Evolutionary conservation across 2,329 filamentous ascomycete genomes (phyloP).

Genomic region (Leptographium wingfieldii): DNA sequence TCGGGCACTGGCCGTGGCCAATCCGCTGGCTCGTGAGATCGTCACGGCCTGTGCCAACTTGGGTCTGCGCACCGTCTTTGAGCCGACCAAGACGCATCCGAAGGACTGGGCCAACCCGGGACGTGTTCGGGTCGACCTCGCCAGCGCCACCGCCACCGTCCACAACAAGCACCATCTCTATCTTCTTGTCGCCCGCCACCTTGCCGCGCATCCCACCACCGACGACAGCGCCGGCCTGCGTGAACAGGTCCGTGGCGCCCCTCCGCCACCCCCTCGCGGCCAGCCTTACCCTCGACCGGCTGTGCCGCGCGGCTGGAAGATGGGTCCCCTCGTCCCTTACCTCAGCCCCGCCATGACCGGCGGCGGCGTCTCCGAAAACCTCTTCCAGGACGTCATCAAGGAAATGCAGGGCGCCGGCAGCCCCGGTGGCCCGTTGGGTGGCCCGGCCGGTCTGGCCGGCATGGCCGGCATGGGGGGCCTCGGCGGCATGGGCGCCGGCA

Average conservation of each 20-base stretch:
- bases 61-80: slow-evolving; percentile 62
- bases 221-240: slow-evolving; percentile 54
- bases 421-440: slow-evolving; percentile 9
- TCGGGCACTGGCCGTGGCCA: slow-evolving; percentile 57
- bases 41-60: slow-evolving; percentile 70
- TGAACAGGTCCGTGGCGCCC: slow-evolving; percentile 61
- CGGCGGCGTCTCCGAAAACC: slow-evolving; percentile 85
- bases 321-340: slow-evolving; percentile 70
- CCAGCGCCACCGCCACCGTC: slow-evolving; percentile 28
- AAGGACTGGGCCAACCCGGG: slow-evolving; percentile 98
- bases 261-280: slow-evolving; percentile 46
- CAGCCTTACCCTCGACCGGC: slow-evolving; percentile 60
- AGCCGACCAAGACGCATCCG: slow-evolving; percentile 84
- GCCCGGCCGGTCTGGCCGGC: slow-evolving; percentile 18
- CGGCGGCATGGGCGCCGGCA: slow-evolving; percentile 31
- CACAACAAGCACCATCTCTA: slow-evolving; percentile 82
- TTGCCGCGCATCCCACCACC: slow-evolving; percentile 66
- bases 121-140: slow-evolving; percentile 64
- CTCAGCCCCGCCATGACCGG: slow-evolving; percentile 84
- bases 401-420: slow-evolving; percentile 54
- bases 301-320: slow-evolving; percentile 83
- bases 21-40: slow-evolving; percentile 82
- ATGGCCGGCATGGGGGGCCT: slow-evolving; percentile 41
- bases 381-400: slow-evolving; percentile 93
- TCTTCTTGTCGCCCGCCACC: slow-evolving; percentile 62